Conservation (phyloP, 192 early-diverging fungal genomes). For the Backusella liffmaniae region DNA sequence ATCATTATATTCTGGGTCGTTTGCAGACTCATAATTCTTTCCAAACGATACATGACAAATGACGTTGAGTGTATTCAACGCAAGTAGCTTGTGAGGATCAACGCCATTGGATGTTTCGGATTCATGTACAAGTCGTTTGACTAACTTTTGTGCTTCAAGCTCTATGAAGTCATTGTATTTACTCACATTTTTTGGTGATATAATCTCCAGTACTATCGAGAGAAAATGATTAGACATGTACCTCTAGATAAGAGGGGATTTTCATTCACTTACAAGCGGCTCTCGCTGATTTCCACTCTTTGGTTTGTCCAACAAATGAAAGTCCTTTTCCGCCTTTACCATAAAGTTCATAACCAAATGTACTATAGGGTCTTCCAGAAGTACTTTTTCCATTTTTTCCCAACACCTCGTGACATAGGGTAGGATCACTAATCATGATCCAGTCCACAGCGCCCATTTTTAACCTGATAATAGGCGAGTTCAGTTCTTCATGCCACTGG, state of each 20-base stretch:
- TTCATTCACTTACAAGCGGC: not conserved
- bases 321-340: not conserved
- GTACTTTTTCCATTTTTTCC: not conserved
- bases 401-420: not conserved
- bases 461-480: not conserved
- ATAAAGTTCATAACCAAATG: not conserved
- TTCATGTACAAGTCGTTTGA: not conserved
- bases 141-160: not conserved
- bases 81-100: not conserved
- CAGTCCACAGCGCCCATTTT: not conserved
- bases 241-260: not conserved
- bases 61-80: not conserved
- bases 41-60: not conserved
- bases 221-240: not conserved
- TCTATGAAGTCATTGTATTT: not conserved
- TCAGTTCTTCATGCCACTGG: conserved; percentile 2
- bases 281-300: not conserved
- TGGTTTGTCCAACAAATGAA: not conserved
- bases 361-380: not conserved
- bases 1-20: not conserved
- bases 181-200: not conserved
- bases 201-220: not conserved
- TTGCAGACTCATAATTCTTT: not conserved
- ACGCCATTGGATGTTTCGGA: not conserved
- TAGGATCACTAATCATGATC: conserved; percentile 13